phyloP scores from a whole-genome alignment of 2,329 filamentous ascomycete genomes.

The Periconia digitata region DNA sequence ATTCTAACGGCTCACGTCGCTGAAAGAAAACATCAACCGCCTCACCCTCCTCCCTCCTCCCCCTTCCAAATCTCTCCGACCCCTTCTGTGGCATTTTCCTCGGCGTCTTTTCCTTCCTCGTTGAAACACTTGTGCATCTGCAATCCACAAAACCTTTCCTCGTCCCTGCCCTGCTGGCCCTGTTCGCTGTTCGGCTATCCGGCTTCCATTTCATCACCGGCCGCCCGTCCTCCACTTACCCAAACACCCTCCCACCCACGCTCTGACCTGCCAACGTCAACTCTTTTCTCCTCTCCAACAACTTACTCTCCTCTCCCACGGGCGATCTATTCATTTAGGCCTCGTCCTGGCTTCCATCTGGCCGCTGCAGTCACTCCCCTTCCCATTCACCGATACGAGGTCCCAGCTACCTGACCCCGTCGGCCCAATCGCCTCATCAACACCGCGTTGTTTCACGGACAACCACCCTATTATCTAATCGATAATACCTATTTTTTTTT shows the following conservation, averaged over 20 bases:
- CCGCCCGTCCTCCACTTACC: conserved; percentile 5
- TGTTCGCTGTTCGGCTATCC: conserved; percentile 8
- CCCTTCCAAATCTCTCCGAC: neutral
- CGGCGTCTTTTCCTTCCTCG: conserved; percentile 11
- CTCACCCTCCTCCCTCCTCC: conserved; percentile 3
- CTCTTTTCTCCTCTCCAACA: conserved; percentile 5
- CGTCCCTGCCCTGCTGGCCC: conserved; percentile 5
- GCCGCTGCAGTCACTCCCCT: conserved; percentile 4
- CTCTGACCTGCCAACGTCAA: conserved; percentile 9
- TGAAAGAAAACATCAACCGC: conserved; percentile 12
- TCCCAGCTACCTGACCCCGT: conserved; percentile 16
- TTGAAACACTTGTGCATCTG: conserved; percentile 10
- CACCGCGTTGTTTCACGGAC: conserved; percentile 12
- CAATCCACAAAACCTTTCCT: conserved; percentile 12
- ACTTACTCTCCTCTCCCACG: conserved; percentile 16
- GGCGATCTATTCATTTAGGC: conserved; percentile 46
- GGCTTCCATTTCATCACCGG: conserved; percentile 8
- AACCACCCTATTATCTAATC: conserved; percentile 19
- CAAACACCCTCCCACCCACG: conserved; percentile 10
- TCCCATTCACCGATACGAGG: conserved; percentile 6
- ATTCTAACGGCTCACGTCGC: conserved; percentile 16
- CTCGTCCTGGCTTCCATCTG: conserved; percentile 35
- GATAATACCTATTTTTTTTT: conserved; percentile 27
- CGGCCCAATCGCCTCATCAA: conserved; percentile 6
- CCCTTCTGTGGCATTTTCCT: conserved; percentile 17